Base-by-base conservation (phyloP, 1,284 basidiomycete species). In the Leccinum huronense region DNA sequence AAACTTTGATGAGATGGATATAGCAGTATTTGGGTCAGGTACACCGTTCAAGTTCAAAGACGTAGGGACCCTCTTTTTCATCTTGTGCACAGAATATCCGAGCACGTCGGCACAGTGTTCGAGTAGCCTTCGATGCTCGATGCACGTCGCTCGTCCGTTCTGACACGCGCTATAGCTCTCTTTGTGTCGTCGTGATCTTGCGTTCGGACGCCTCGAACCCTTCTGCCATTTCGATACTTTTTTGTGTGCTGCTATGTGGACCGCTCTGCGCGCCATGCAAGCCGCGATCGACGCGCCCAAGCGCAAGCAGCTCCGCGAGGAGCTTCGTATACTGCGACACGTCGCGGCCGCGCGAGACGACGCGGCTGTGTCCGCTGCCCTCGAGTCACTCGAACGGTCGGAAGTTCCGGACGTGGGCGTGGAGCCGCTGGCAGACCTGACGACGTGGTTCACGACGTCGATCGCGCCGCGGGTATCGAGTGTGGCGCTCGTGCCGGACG, bases 401-500 rank as follows among this genome's bases (percentile, higher is more conserved):
- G 90, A 92, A 61, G 85, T 89, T 11, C 89, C 95, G 1, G 89
- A 93, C 67, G 80, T 91, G 51, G 97, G 97, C 34, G 88, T 98
- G 62, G 95, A 97, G 75, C 94, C 94, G 10, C 86, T 98, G 68
- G 87, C 93, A 1, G 90, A 95, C 70, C 87, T 99, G 62, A 84
- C 93, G 14, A 86, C 88, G 53, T 98, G 51, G 23, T 61, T 82
- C 98, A 83, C 86, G 62, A 86, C 87, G 59, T 87, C 88, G 56
- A 93, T 99, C 48, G 88, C 88, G 2, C 95, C 95, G 13, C 88
- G 90, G 62, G 89, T 98, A 57, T 87, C 91, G 62, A 87, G 86
- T 64, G 95, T 97, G 11, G 92, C 96, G 14, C 84, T 99, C 60
- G 94, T 98, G 1, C 97, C 97, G 3, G 90, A 94, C 69, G 83